phyloP scores from a whole-genome alignment of 768 basidiomycete species.

The Pulveroboletus ravenelii region DNA sequence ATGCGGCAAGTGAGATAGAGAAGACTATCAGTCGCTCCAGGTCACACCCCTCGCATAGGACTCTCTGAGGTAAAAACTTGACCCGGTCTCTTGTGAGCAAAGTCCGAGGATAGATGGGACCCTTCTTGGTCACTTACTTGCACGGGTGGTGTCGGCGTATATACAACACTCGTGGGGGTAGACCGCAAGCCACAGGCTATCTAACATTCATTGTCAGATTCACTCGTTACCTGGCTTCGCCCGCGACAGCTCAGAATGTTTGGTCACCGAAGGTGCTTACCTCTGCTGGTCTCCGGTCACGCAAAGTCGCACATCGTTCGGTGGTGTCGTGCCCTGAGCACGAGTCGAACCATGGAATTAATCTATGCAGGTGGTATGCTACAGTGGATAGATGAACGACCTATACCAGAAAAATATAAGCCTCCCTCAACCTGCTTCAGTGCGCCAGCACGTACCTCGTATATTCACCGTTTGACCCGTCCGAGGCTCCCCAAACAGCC shows the following conservation, averaged over 20 bases:
- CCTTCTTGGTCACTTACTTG: not conserved
- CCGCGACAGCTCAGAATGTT: not conserved
- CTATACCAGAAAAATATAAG: not conserved
- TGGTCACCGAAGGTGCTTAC: not conserved
- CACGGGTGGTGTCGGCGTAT: not conserved
- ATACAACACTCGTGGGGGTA: not conserved
- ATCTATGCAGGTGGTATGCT: constrained; percentile 1
- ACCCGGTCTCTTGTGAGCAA: constrained; percentile 13
- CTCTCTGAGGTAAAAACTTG: constrained; percentile 14
- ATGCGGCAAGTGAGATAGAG: constrained; percentile 4
- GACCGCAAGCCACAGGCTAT: not conserved
- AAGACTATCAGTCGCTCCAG: constrained; percentile 14
- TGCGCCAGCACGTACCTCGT: not conserved
- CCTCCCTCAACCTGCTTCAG: not conserved
- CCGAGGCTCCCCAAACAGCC: constrained; percentile 15
- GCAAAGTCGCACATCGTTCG: not conserved
- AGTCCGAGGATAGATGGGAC: not conserved
- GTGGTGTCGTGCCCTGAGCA: not conserved
- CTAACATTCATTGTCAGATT: not conserved
- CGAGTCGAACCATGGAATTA: not conserved
- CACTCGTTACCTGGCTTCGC: not conserved
- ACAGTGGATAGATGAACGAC: not conserved
- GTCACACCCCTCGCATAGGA: constrained; percentile 19
- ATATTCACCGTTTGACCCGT: not conserved
- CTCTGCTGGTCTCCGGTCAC: not conserved